Evolutionary conservation across 495 filamentous ascomycete genomes (phyloP).

Genomic region (Friedmanniomyces endolithicus): DNA sequence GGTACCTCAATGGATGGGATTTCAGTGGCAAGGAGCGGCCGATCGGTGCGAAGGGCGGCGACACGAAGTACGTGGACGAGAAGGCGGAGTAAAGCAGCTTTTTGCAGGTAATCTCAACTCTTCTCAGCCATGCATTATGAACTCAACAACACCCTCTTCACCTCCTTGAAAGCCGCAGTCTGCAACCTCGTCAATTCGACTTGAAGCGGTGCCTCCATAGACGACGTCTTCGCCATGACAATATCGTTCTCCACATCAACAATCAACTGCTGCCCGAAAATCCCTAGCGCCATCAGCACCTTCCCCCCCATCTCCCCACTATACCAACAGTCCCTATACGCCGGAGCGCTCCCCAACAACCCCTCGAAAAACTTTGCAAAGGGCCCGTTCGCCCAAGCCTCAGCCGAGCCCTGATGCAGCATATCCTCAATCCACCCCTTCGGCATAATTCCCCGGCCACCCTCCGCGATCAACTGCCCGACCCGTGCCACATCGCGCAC

Average conservation of each 20-base stretch:
- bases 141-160: constrained; percentile 1
- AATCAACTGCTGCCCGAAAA: constrained; percentile 11
- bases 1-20: constrained; percentile 68
- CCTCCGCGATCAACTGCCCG: constrained; percentile 8
- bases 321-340: constrained; percentile 5
- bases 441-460: constrained; percentile 3
- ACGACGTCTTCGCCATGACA: constrained; percentile 13
- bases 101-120: background rate
- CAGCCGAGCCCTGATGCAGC: constrained; percentile 3
- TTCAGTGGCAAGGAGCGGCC: constrained; percentile 35
- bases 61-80: constrained; percentile 34
- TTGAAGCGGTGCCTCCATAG: background rate
- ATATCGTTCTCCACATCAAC: constrained; percentile 9
- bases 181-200: background rate
- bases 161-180: constrained; percentile 6
- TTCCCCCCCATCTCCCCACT: background rate
- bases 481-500: constrained; percentile 13
- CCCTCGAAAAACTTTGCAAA: background rate
- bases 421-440: constrained; percentile 12
- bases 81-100: constrained; percentile 9
- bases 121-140: no score
- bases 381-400: background rate
- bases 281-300: constrained; percentile 1
- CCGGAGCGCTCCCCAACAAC: background rate
- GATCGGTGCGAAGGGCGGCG: constrained; percentile 18